Evolutionary conservation across 75 land plant genomes (phyloP), one percentile per base, ranked within the genome.

Genomic region (Cryptomeria japonica): DNA sequence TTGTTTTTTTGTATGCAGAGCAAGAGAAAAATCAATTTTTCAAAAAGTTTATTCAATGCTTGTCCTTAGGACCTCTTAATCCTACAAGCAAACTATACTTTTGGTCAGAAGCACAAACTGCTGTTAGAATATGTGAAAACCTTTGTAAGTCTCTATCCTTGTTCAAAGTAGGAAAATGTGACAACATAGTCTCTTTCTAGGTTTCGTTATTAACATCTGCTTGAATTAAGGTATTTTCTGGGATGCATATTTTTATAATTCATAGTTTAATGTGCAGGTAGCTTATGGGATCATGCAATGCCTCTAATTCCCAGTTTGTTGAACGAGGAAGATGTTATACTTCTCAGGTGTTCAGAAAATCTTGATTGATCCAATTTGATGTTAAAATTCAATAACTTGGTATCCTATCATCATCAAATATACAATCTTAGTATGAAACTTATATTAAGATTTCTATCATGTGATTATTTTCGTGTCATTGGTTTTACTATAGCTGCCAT

Each of bases 311-410:
- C 96, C 34, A 86, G 61, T 31, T 89, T 90, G 80, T 88, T 97
- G 58, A 95, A 92, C 84, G 97, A 95, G 61, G 99, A 98, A 5
- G 99, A 98, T 90, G 86, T 98, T 28, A 92, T 93, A 51, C 99
- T 98, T 86, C 92, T 97, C 87, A 97, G 99, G 99, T 98, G 70
- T 76, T 89, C 64, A 18, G 18, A 44, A 68, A 64, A 79, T 22
- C 28, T 12, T n/a, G 49, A 44, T 46, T n/a, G 14, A 12, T 31
- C 2, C 46, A 82, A 34, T 82, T 25, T 22, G 32, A 80, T 80
- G 32, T 25, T 80, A 25, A 44, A 28, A 80, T 9, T 3, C 47
- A 80, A 46, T 3, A n/a, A 10, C 25, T 44, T 82, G 84, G 34
- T 82, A 28, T 46, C 49, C 41, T 44, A 39, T 82, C 12, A 44